Percentiles rank a stretch among this genome's conserved stretches.
Conservation (phyloP, 768 basidiomycete genomes). For the Tricholoma sp. region DNA sequence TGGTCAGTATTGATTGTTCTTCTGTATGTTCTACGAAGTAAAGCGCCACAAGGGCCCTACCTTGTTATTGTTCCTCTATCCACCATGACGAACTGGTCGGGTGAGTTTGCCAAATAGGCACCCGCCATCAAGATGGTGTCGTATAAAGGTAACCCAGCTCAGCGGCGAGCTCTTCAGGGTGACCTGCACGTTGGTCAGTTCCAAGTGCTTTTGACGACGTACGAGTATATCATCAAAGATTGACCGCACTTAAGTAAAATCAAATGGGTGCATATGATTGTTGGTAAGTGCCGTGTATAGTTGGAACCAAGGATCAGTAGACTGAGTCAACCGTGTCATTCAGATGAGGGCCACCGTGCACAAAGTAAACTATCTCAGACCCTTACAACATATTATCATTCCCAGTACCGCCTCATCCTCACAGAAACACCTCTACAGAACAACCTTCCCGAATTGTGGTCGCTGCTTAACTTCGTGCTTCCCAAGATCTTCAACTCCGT, state of each 20-base stretch:
- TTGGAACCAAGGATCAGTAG: neutral
- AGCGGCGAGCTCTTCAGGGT: slow-evolving; percentile 71
- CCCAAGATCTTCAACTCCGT: slow-evolving; percentile 98
- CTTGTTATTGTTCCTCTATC: slow-evolving; percentile 94
- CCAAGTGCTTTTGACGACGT: slow-evolving; percentile 91
- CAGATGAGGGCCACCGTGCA: too few species aligned
- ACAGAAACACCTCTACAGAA: slow-evolving; percentile 97
- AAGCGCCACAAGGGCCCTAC: slow-evolving; percentile 93
- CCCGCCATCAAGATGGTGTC: slow-evolving; percentile 74
- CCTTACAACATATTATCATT: slow-evolving; percentile 91
- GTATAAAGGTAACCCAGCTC: slow-evolving; percentile 88
- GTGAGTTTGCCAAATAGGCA: slow-evolving; percentile 96
- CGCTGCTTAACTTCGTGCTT: slow-evolving; percentile 90
- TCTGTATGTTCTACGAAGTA: slow-evolving; percentile 42
- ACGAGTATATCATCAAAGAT: slow-evolving; percentile 98
- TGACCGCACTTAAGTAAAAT: slow-evolving; percentile 85
- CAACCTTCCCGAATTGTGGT: slow-evolving; percentile 94
- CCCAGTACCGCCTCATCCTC: slow-evolving; percentile 87
- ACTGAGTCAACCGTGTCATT: too few species aligned
- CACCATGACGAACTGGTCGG: slow-evolving; percentile 96
- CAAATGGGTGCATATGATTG: slow-evolving; percentile 98
- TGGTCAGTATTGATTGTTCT: slow-evolving; percentile 43
- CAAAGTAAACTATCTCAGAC: too few species aligned
- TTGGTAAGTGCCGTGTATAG: slow-evolving; percentile 47
- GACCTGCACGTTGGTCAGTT: slow-evolving; percentile 79